Base-by-base conservation (phyloP, 1,284 basidiomycete species). In the Ganoderma meredithae region DNA sequence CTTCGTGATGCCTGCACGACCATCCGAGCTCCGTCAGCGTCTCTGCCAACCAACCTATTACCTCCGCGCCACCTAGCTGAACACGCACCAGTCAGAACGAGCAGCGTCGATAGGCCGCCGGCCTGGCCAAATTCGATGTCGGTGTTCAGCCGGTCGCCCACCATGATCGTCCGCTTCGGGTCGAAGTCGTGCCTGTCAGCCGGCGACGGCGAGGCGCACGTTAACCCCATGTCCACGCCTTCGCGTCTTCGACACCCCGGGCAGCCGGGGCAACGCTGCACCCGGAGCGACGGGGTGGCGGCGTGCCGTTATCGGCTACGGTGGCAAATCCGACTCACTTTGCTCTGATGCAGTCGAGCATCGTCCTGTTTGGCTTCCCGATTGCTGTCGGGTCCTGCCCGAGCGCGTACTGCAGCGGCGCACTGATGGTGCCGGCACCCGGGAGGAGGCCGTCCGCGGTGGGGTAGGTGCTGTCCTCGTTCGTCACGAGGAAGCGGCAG, bases 301-400 rank as follows among this genome's bases (percentile, higher is more conserved):
- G 36, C 36, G 36, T 8, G 31, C 36, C 7, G 36, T 39, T 39
- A 39, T 39, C 36, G 10, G 36, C 10, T 39, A 39, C 36, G 36
- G 36, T 39, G 36, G 36, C 36, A 22, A 19, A 12, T 27, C 13
- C 61, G n/a, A 82, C 89, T 75, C 72, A 96, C 95, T 96, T 96
- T n/a, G 95, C 94, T 73, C 92, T 90, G 79, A 99, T 97, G 77
- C 95, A 96, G 78, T 99, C 96, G 72, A 99, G 83, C 94, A 99
- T 97, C 39, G 92, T 93, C 76, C 86, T 88, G 72, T 95, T 88
- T 15, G 97, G 98, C 81, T 99, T 99, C 22, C 97, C 97, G 60
- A 97, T 94, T 65, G 91, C 87, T 1, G 93, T 82, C 0, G 97
- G 95, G 68, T 90, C 86, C 67, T 83, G 84, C 43, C 90, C 90